These are phyloP conservation scores for Alloteropsis semialata DNA, from an alignment of 176 grass and related monocot species.

Conservation along the genomic window DNA sequence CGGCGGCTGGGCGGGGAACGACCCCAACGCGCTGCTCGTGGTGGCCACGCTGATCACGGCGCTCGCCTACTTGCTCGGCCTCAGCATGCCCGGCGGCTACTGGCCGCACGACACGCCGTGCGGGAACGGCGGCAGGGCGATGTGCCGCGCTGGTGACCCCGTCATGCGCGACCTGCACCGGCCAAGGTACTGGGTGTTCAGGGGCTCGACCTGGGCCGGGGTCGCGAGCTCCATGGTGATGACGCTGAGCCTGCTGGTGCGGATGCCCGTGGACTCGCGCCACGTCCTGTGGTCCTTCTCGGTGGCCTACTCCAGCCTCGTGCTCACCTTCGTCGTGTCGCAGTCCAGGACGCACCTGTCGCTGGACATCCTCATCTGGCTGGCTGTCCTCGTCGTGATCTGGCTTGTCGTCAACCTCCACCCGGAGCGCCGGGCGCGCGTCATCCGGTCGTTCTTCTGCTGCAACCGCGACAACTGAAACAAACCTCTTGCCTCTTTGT, in stretches of 20 bases:
- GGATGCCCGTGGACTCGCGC: slow-evolving; percentile 22
- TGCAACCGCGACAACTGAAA: background rate
- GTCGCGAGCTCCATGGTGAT: slow-evolving; percentile 49
- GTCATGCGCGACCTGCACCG: slow-evolving; percentile 50
- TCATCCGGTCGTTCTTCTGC: background rate
- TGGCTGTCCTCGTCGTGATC: background rate
- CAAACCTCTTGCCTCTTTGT: background rate
- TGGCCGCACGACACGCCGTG: slow-evolving; percentile 7
- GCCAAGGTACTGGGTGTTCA: slow-evolving; percentile 19
- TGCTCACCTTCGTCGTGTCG: slow-evolving; percentile 42
- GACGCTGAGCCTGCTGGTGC: slow-evolving; percentile 48
- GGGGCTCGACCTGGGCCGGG: slow-evolving; percentile 27
- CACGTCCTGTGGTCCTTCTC: slow-evolving; percentile 35
- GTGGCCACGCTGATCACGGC: slow-evolving; percentile 51
- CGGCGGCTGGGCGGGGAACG: slow-evolving; percentile 24
- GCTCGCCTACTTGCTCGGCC: slow-evolving; percentile 43
- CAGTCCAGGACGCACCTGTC: slow-evolving; percentile 27
- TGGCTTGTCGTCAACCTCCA: background rate
- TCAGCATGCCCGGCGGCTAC: slow-evolving; percentile 29
- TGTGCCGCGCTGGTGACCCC: slow-evolving; percentile 34
- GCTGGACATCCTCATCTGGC: background rate
- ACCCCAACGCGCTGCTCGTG: slow-evolving; percentile 27
- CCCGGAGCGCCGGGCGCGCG: background rate
- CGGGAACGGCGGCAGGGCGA: background rate
- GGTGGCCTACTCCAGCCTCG: slow-evolving; percentile 42